Conservation (phyloP, 1,139 yeast genomes). For the Meyerozyma elateridarum region DNA sequence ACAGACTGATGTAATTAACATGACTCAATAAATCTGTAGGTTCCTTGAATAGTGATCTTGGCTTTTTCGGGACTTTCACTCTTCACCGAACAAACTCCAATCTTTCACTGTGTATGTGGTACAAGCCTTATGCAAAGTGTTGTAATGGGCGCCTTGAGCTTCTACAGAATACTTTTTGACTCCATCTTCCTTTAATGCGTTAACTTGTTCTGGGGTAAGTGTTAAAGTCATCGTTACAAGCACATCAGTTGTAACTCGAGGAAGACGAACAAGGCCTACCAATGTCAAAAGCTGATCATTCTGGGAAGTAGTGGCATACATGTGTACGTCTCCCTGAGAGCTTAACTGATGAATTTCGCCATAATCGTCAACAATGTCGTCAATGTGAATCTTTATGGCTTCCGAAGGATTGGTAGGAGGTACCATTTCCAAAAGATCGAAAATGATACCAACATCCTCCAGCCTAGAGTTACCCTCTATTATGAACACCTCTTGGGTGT, state of each 20-base stretch:
- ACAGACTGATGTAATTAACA: too few species aligned
- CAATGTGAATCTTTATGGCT: conserved; percentile 38
- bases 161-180: conserved; percentile 14
- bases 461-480: conserved; percentile 21
- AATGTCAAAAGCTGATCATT: conserved; percentile 38
- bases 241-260: conserved; percentile 54
- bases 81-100: conserved; percentile 39
- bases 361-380: conserved; percentile 31
- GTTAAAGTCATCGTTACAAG: conserved; percentile 60
- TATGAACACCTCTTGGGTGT: conserved; percentile 81
- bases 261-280: conserved; percentile 50
- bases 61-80: too few species aligned
- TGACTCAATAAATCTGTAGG: too few species aligned
- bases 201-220: conserved; percentile 13
- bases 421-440: conserved; percentile 66
- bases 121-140: conserved; percentile 23
- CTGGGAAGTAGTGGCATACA: conserved; percentile 16
- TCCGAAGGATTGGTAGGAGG: conserved; percentile 29
- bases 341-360: conserved; percentile 10
- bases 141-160: conserved; percentile 24
- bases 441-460: conserved; percentile 39
- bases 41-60: too few species aligned
- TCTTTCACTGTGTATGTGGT: conserved; percentile 31
- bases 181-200: conserved; percentile 10
- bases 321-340: conserved; percentile 7